Evolutionary conservation across 352 stramenopile genomes (phyloP), one percentile per base, ranked within the genome.

Genomic region (Phytophthora europaea): DNA sequence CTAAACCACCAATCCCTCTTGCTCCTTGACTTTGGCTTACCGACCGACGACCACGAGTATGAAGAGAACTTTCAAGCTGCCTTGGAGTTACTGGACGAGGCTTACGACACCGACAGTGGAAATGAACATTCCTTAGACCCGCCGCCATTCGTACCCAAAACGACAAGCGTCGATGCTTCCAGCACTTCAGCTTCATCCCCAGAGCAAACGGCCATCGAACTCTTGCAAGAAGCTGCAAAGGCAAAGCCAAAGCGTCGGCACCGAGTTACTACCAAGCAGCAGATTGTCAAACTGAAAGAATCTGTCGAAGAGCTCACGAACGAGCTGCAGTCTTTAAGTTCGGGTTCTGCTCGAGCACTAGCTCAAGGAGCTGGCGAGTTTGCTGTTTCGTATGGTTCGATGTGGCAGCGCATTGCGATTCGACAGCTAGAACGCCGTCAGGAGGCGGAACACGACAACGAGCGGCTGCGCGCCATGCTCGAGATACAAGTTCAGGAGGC

Each of bases 351-450:
- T 26, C 8, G 18, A n/a, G 16, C 18, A 23, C 45, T 15, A 52
- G 18, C 18, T 45, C 36, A 16, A 45, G 6, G 12, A 45, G 13
- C 4, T 6, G 3, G 36, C 36, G 36, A n/a, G 36, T 45, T 31
- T 6, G 26, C 3, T 31, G 26, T 31, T 31, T 31, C 26, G 26
- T 31, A 16, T 18, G 22, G 40, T 10, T 54, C 47, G 2, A 16
- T 80, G 8, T 80, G 73, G 73, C 55, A 80, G 23, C 36, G 70
- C 5, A 38, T 78, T 4, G 70, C 74, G 8, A 16, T 34, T 28
- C 47, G 57, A 53, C 74, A 78, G 45, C 61, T 70, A 20, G 48
- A 61, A 60, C 70, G 59, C 20, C 64, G 69, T 1, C 40, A 43
- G 8, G n/a, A 61, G 26, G 51, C 74, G 0, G 70, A 81, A 40